Conservation (phyloP, 2,329 filamentous ascomycete species). For the Fusarium coicis region DNA sequence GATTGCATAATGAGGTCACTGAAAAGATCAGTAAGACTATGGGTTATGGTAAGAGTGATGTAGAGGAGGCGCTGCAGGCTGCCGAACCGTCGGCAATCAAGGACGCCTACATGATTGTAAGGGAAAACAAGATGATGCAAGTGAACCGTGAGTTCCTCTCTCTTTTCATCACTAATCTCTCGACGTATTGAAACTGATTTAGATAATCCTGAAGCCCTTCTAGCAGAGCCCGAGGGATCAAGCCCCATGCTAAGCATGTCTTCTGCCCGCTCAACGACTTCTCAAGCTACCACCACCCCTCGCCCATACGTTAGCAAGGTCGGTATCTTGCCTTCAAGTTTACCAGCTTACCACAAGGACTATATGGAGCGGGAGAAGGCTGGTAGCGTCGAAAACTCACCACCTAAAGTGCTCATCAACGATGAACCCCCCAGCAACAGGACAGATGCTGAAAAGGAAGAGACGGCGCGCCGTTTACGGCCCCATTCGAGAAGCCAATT, state of each 20-base stretch:
- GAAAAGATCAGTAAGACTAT: slow-evolving; percentile 97
- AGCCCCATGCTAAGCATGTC: slow-evolving; percentile 66
- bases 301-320: slow-evolving; percentile 82
- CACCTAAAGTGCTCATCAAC: slow-evolving; percentile 56
- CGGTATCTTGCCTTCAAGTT: slow-evolving; percentile 88
- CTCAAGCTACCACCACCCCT: slow-evolving; percentile 59
- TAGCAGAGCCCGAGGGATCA: slow-evolving; percentile 51
- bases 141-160: slow-evolving; percentile 78
- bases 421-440: slow-evolving; percentile 63
- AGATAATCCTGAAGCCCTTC: slow-evolving; percentile 51
- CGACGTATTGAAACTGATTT: slow-evolving; percentile 45
- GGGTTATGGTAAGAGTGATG: slow-evolving; percentile 95
- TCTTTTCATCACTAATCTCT: not conserved
- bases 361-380: slow-evolving; percentile 81
- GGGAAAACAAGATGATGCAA: slow-evolving; percentile 98
- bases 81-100: slow-evolving; percentile 98
- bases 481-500: slow-evolving; percentile 82
- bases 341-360: slow-evolving; percentile 90
- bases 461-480: slow-evolving; percentile 82
- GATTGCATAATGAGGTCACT: slow-evolving; percentile 90
- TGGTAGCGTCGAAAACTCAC: slow-evolving; percentile 57
- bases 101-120: slow-evolving; percentile 97
- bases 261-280: slow-evolving; percentile 64
- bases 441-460: slow-evolving; percentile 81
- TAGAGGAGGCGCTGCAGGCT: slow-evolving; percentile 90